Evolutionary conservation across 2,329 filamentous ascomycete genomes (phyloP).

Genomic region (Diplocarpon rosae): DNA sequence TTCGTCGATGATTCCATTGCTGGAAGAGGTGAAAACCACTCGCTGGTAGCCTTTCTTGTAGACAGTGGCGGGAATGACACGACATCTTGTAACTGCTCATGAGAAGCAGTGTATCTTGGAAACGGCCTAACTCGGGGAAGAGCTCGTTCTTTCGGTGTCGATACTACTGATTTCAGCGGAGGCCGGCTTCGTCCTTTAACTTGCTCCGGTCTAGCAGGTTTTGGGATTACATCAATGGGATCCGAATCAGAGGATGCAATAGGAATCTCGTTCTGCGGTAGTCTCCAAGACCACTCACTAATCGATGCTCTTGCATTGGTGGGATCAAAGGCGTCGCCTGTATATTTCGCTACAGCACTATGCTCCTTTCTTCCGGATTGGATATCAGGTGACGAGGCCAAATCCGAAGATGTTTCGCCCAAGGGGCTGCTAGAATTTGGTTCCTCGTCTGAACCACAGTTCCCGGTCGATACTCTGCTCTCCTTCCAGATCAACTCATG

Average conservation of each 20-base stretch:
- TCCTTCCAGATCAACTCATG: slow-evolving; percentile 23
- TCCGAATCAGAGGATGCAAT: slow-evolving; percentile 14
- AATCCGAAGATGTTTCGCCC: not conserved
- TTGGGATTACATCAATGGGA: not conserved
- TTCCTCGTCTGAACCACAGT: slow-evolving; percentile 4
- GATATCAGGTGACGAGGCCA: not conserved
- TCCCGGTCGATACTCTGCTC: not conserved
- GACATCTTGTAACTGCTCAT: slow-evolving; percentile 11
- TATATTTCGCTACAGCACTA: not conserved
- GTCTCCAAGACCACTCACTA: slow-evolving; percentile 16
- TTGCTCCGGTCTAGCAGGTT: not conserved
- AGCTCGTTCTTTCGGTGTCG: slow-evolving; percentile 3
- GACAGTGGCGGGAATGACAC: slow-evolving; percentile 22
- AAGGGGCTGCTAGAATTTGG: not conserved
- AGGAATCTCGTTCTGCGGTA: slow-evolving; percentile 5
- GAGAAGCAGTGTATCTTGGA: slow-evolving; percentile 4
- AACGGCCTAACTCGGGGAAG: slow-evolving; percentile 1
- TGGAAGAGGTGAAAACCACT: slow-evolving; percentile 23
- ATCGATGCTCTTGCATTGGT: slow-evolving; percentile 17
- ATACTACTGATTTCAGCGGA: not conserved
- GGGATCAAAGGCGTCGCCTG: slow-evolving; percentile 15
- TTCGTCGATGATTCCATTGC: slow-evolving; percentile 9
- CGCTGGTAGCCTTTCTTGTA: slow-evolving; percentile 17
- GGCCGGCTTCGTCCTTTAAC: not conserved
- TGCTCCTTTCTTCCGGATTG: not conserved